Evolutionary conservation across 2,329 filamentous ascomycete genomes (phyloP).

Genomic region (Cladophialophora bantiana): DNA sequence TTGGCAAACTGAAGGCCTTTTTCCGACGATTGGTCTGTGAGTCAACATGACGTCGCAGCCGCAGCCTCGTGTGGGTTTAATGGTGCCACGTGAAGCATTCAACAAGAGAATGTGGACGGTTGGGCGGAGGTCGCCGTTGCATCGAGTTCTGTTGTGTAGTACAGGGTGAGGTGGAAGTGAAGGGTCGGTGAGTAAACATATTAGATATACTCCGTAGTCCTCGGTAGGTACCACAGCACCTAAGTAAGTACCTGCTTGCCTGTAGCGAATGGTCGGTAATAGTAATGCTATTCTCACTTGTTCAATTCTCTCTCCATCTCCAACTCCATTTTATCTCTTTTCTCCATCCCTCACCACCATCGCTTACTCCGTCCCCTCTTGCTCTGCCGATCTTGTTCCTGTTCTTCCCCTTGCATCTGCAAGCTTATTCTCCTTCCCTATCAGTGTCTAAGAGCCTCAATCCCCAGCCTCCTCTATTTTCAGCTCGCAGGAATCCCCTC

Average conservation of each 20-base stretch:
- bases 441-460: conserved; percentile 8
- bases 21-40: conserved; percentile 24
- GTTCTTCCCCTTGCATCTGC: background rate
- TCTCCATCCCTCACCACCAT: background rate
- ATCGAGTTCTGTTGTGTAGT: background rate
- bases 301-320: background rate
- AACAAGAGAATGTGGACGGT: background rate
- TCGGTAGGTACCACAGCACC: too few relatives aligned
- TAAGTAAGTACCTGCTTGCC: too few relatives aligned
- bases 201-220: background rate
- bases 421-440: background rate
- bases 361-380: conserved; percentile 3
- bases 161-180: conserved; percentile 3
- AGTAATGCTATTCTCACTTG: too few relatives aligned
- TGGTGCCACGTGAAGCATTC: conserved; percentile 24
- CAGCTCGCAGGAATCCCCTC: background rate
- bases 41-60: conserved; percentile 32
- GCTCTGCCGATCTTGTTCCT: background rate
- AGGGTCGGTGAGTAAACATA: background rate
- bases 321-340: background rate
- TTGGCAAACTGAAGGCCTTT: background rate
- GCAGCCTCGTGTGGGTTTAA: conserved; percentile 5
- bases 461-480: conserved; percentile 12
- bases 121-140: conserved; percentile 18
- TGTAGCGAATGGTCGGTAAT: too few relatives aligned